Conservation (phyloP, 352 stramenopile genomes). For the Phytophthora aleatoria region DNA sequence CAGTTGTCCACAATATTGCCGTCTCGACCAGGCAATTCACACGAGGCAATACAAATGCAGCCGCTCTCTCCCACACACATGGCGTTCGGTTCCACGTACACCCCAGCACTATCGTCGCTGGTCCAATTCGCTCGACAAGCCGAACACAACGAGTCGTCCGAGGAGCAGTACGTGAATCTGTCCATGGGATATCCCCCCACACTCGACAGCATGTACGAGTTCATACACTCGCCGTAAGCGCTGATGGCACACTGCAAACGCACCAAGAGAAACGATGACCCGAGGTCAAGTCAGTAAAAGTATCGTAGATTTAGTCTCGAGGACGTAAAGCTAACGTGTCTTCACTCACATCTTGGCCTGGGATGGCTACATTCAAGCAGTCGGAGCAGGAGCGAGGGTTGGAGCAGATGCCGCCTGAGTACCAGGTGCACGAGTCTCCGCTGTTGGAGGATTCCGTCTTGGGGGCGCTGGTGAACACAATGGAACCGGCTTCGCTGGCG, state of each 20-base stretch:
- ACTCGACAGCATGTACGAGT: slow-evolving; percentile 27
- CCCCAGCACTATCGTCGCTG: slow-evolving; percentile 9
- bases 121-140: slow-evolving; percentile 36
- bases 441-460: slow-evolving; percentile 21
- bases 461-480: slow-evolving; percentile 28
- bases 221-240: slow-evolving; percentile 39
- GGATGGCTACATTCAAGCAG: slow-evolving; percentile 43
- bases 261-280: slow-evolving; percentile 1
- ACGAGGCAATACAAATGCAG: slow-evolving; percentile 52
- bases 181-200: slow-evolving; percentile 31
- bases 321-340: neutral
- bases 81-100: slow-evolving; percentile 15
- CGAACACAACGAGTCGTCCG: slow-evolving; percentile 31
- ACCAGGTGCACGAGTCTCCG: slow-evolving; percentile 44
- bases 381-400: slow-evolving; percentile 39
- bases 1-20: slow-evolving; percentile 30
- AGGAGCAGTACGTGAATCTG: slow-evolving; percentile 47
- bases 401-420: slow-evolving; percentile 32
- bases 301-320: no score
- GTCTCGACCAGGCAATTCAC: slow-evolving; percentile 33
- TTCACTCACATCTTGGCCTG: slow-evolving; percentile 33
- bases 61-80: slow-evolving; percentile 39
- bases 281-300: neutral
- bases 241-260: slow-evolving; percentile 38
- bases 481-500: neutral